Conservation (phyloP, 495 filamentous ascomycete species). For the Lasiosphaeria miniovina region DNA sequence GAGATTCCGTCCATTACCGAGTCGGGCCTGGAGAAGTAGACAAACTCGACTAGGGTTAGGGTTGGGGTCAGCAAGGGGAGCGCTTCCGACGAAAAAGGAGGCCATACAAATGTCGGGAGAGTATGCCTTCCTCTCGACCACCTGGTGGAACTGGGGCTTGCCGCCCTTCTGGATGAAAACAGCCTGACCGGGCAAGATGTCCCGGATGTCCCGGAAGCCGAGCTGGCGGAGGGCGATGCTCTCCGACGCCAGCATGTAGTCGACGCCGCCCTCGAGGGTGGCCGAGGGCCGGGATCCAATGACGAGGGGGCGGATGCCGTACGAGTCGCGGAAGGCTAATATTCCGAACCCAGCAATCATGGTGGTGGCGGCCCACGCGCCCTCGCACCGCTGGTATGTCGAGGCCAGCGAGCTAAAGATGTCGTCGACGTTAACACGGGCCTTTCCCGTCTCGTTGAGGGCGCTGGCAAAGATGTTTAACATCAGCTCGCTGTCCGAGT, state of each 20-base stretch:
- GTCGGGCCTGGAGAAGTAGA: conserved; percentile 85
- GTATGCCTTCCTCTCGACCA: conserved; percentile 67
- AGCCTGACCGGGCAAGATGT: conserved; percentile 88
- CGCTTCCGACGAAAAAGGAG: too few species aligned
- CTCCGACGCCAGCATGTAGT: conserved; percentile 99
- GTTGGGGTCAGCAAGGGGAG: not conserved
- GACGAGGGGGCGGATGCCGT: conserved; percentile 87
- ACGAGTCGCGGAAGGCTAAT: conserved; percentile 77
- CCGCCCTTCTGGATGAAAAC: conserved; percentile 88
- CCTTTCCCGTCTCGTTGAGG: conserved; percentile 92
- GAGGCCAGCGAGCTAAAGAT: conserved; percentile 73
- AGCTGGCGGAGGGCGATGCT: conserved; percentile 86
- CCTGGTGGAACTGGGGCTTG: conserved; percentile 72
- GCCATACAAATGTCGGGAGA: conserved; percentile 73
- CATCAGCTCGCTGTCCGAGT: conserved; percentile 92
- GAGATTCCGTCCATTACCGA: conserved; percentile 91
- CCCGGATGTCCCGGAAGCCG: conserved; percentile 75
- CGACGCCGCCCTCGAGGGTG: conserved; percentile 62
- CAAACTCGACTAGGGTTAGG: conserved; percentile 40
- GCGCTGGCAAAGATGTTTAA: conserved; percentile 94
- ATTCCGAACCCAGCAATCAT: conserved; percentile 95
- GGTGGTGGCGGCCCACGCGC: conserved; percentile 72
- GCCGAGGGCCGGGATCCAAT: conserved; percentile 69
- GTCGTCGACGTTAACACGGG: conserved; percentile 87
- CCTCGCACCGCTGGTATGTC: conserved; percentile 76